These are phyloP conservation scores for Cyclotella sp. DNA, from an alignment of 108 stramenopile genomes.

Conservation along the genomic window DNA sequence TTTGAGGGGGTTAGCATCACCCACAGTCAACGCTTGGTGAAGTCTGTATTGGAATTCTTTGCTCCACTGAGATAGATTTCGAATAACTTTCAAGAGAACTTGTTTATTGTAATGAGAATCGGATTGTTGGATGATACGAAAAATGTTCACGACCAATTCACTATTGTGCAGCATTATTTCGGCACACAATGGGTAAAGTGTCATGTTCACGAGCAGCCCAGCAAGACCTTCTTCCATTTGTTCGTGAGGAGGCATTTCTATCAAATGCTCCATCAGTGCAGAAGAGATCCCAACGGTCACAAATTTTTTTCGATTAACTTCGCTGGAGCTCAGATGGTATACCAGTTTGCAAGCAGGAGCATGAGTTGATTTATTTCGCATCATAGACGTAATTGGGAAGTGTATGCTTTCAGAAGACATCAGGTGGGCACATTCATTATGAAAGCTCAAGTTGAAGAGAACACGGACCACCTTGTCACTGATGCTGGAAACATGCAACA, in stretches of 20 bases:
- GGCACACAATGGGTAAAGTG: constrained; percentile 33
- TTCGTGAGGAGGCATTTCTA: constrained; percentile 5
- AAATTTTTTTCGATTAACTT: constrained; percentile 31
- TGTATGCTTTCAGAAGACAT: constrained; percentile 31
- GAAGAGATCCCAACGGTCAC: constrained; percentile 24
- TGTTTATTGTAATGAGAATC: constrained; percentile 3
- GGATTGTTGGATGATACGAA: constrained; percentile 9
- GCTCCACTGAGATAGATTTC: constrained; percentile 38
- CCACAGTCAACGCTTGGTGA: background rate
- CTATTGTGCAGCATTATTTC: constrained; percentile 19
- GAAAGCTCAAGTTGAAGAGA: constrained; percentile 47
- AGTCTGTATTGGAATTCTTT: constrained; percentile 34
- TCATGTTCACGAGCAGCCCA: constrained; percentile 43
- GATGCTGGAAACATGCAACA: constrained; percentile 11
- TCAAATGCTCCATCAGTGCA: constrained; percentile 16
- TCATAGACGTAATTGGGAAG: constrained; percentile 6
- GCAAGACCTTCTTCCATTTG: constrained; percentile 20
- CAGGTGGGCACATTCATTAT: constrained; percentile 13
- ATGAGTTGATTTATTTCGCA: constrained; percentile 15
- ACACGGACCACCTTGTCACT: constrained; percentile 2
- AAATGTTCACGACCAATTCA: background rate
- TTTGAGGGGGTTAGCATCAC: constrained; percentile 5
- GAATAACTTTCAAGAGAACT: constrained; percentile 34
- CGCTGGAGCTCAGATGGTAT: constrained; percentile 32
- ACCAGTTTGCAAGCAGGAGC: constrained; percentile 8